Percentiles rank a stretch among this genome's conserved stretches.
phyloP scores from a whole-genome alignment of 176 grass and related monocot species.

The Eragrostis curvula region DNA sequence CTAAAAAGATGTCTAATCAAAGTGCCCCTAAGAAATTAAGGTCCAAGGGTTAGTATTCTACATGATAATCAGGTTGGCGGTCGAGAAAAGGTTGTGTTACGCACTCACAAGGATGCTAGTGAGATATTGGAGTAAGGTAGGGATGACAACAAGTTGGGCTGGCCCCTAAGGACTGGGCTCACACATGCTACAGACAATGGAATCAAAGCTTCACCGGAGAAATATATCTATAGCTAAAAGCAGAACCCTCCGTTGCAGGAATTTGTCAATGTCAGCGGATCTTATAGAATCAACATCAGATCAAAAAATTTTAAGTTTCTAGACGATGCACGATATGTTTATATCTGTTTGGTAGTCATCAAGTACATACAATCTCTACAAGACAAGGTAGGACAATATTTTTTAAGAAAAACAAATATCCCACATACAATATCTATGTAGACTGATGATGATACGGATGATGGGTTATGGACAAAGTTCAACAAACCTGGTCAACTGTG shows the following conservation, averaged over 20 bases:
- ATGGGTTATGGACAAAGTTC: slow-evolving; percentile 11
- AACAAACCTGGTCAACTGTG: slow-evolving; percentile 90
- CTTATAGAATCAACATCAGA: not conserved
- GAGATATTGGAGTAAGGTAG: not conserved
- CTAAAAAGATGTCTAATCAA: not conserved
- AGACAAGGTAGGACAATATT: not conserved
- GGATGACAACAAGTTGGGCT: not conserved
- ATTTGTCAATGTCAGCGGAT: not conserved
- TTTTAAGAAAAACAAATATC: slow-evolving; percentile 1
- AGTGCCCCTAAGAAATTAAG: not conserved
- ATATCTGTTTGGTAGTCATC: not conserved
- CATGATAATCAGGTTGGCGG: not conserved
- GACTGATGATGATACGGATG: slow-evolving; percentile 1
- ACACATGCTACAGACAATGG: not conserved
- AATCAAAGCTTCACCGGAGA: not conserved
- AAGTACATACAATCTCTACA: not conserved
- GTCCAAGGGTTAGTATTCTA: not conserved
- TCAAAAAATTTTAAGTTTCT: not conserved
- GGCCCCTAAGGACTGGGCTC: not conserved
- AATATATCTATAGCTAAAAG: slow-evolving; percentile 17
- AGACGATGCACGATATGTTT: slow-evolving; percentile 2
- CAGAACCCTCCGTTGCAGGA: not conserved
- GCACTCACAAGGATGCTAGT: not conserved
- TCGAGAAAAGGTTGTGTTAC: not conserved
- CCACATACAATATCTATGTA: not conserved